Conservation (phyloP, 2,329 filamentous ascomycete genomes). For the Blastomyces emzantsi region DNA sequence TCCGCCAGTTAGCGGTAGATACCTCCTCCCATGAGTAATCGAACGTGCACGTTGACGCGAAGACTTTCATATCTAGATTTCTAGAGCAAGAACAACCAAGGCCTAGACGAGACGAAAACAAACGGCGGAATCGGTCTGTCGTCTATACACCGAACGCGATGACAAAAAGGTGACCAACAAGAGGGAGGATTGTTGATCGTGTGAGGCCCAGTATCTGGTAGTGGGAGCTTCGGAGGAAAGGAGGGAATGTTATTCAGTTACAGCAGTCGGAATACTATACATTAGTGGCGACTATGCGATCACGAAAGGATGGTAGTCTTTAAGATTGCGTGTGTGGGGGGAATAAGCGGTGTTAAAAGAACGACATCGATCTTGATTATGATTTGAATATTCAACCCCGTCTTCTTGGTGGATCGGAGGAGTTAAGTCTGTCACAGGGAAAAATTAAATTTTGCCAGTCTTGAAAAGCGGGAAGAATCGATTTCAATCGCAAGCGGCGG, state of each 20-base stretch:
- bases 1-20: constrained; percentile 94
- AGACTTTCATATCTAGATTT: constrained; percentile 72
- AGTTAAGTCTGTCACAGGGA: neutral
- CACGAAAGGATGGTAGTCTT: neutral
- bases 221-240: neutral
- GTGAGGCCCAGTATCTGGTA: neutral
- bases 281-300: neutral
- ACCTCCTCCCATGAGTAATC: constrained; percentile 99
- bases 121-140: no score
- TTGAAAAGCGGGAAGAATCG: neutral
- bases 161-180: neutral
- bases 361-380: neutral
- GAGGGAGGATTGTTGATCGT: neutral
- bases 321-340: neutral
- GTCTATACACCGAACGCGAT: neutral
- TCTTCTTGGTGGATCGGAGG: neutral
- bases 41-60: constrained; percentile 80
- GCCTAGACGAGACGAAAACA: neutral
- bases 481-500: neutral
- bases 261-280: neutral
- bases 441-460: neutral
- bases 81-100: neutral
- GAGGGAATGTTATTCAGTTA: neutral
- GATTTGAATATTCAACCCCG: neutral
- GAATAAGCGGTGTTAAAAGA: neutral